Base-by-base conservation (phyloP, 176 grass and related monocot species). In the Dendrocalamus sinicus region DNA sequence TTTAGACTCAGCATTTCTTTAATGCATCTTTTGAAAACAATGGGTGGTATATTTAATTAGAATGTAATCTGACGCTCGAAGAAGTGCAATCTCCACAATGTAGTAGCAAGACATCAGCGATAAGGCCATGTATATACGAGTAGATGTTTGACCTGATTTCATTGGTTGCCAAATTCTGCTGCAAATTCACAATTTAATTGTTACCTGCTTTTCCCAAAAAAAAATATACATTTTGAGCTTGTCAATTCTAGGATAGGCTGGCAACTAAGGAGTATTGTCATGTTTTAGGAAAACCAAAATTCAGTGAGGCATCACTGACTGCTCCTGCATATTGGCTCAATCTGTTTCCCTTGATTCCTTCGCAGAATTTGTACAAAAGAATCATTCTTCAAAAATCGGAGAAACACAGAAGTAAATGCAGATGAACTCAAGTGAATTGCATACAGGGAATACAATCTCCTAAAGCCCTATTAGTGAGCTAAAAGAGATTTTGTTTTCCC, bases 181-280 rank as follows among this genome's bases (percentile, higher is more conserved):
- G 14, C 47, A 75, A 35, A 54, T 75, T 75, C 26, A 54, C 53
- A 54, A 28, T 48, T 7, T 30, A 37, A 37, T 35, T 37, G 19
- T 1, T 35, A 37, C 51, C 26, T 54, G 26, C 1, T 30, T 37
- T 75, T 75, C 20, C 1, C 12, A 24, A 50, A 9, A 48, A 15
- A 72, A 2, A 2, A 35, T 22, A 51, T 80, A 32, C 19, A 17
- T 81, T 24, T 71, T 58, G 12, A 43, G 22, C 8, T 43, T 68
- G 51, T 80, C 70, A 69, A 66, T 81, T 85, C 12, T 81, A 55
- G 7, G 51, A 85, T 67, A 81, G 70, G 61, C 39, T 81, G 70
- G 40, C 77, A 81, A 75, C 51, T 17, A 39, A 70, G 41, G 8
- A 62, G 51, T 68, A 44, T 10, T 44, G 53, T 53, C 52, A 69